Conservation (phyloP, 1,284 basidiomycete species). For the Sporisorium scitamineum region DNA sequence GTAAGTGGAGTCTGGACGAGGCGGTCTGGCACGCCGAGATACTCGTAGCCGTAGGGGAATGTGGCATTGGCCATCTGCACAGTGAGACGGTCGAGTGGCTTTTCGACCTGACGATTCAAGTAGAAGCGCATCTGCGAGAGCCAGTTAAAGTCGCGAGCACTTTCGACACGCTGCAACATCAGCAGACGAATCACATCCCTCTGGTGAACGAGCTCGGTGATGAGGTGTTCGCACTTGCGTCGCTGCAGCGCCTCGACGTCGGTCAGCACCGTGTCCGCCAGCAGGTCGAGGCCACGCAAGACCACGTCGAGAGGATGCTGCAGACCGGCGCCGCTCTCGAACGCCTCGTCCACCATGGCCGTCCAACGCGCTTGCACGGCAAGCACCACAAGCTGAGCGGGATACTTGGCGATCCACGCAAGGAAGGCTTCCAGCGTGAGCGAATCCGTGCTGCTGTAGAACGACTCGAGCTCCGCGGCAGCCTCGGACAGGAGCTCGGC, state of each 20-base stretch:
- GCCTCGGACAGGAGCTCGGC: conserved; percentile 83
- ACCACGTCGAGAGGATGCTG: conserved; percentile 81
- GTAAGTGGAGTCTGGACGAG: conserved; percentile 98
- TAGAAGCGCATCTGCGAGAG: conserved; percentile 99
- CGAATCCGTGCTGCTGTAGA: conserved; percentile 77
- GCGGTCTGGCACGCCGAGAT: conserved; percentile 94
- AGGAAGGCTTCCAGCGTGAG: conserved; percentile 79
- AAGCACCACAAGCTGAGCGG: conserved; percentile 93
- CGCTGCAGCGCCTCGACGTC: conserved; percentile 89
- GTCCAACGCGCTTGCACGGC: conserved; percentile 97
- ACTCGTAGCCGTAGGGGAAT: conserved; percentile 99
- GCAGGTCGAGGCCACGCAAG: conserved; percentile 85
- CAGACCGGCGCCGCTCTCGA: conserved; percentile 75
- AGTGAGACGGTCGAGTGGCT: conserved; percentile 82
- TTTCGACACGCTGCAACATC: conserved; percentile 77
- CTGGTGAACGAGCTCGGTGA: conserved; percentile 98
- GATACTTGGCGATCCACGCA: conserved; percentile 90
- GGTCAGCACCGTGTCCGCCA: conserved; percentile 93
- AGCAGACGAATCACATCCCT: conserved; percentile 90
- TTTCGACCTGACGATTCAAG: conserved; percentile 76
- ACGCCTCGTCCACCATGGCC: conserved; percentile 79
- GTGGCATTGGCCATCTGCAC: conserved; percentile 86
- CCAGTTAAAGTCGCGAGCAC: conserved; percentile 87
- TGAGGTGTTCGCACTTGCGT: conserved; percentile 97
- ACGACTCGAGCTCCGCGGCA: conserved; percentile 80